Evolutionary conservation across 179 eudicot species (phyloP).

Genomic region (Beta lomatogona): DNA sequence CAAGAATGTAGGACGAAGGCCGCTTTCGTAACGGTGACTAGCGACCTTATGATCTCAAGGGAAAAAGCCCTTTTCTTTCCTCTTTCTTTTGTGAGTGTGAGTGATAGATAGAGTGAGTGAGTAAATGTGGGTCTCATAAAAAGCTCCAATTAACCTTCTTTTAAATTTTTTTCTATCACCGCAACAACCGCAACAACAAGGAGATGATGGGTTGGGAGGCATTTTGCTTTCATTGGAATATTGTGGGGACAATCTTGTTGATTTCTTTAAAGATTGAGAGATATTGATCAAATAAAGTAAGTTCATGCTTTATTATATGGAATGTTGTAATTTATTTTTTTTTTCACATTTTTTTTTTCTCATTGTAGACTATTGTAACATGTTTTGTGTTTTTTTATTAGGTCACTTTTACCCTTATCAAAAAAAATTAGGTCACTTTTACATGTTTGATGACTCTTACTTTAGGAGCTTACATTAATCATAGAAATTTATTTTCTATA

Average conservation of each 20-base stretch:
- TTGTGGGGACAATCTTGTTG: conserved; percentile 17
- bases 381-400: too few relatives aligned
- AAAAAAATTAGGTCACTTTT: too few relatives aligned
- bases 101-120: background rate
- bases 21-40: conserved; percentile 43
- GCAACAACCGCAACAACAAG: conserved; percentile 44
- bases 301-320: too few relatives aligned
- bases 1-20: conserved; percentile 48
- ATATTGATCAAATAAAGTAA: too few relatives aligned
- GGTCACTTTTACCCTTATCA: too few relatives aligned
- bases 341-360: too few relatives aligned
- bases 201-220: conserved; percentile 50
- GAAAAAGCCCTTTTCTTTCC: background rate
- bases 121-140: conserved; percentile 1
- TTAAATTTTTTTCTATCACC: conserved; percentile 20
- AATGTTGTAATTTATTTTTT: too few relatives aligned
- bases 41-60: conserved; percentile 37
- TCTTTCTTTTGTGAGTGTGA: background rate
- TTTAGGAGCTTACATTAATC: too few relatives aligned
- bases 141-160: background rate
- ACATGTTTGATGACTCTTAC: too few relatives aligned
- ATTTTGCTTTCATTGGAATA: conserved; percentile 39
- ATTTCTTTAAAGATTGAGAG: background rate
- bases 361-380: too few relatives aligned
- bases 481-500: too few relatives aligned